Percentiles rank a stretch among this genome's conserved stretches.
Evolutionary conservation across 495 filamentous ascomycete species (phyloP).

Genomic region (Staphylotrichum longicolle): DNA sequence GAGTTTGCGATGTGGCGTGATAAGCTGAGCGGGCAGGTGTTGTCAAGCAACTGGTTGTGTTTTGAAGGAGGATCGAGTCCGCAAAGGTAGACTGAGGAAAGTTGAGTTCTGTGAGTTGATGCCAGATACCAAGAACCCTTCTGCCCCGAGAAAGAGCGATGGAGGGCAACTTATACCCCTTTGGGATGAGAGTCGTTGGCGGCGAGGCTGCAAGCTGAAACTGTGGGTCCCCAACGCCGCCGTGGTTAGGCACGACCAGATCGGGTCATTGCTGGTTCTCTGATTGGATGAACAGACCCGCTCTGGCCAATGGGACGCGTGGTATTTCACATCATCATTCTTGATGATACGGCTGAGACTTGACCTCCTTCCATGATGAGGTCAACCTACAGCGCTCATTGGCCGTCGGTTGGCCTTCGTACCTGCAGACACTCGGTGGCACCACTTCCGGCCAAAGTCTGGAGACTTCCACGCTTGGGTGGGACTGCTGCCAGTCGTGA

Average conservation of each 20-base stretch:
- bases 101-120: background rate
- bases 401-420: background rate
- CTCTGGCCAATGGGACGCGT: conserved; percentile 22
- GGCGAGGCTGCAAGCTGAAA: conserved; percentile 26
- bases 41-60: background rate
- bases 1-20: background rate
- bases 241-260: conserved; percentile 8
- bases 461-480: background rate
- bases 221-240: conserved; percentile 7
- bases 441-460: background rate
- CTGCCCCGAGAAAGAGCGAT: background rate
- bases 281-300: conserved; percentile 22
- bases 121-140: conserved; percentile 2
- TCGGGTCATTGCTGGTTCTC: conserved; percentile 19
- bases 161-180: conserved; percentile 22
- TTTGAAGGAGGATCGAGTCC: background rate
- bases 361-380: too few relatives aligned
- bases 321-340: conserved; percentile 32
- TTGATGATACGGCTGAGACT: background rate
- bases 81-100: background rate
- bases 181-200: conserved; percentile 22
- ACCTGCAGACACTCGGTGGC: background rate
- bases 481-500: background rate
- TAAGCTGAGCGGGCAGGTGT: conserved; percentile 5
- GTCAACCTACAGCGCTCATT: background rate